phyloP scores from a whole-genome alignment of 108 stramenopile species.

The Nitzschia putrida region DNA sequence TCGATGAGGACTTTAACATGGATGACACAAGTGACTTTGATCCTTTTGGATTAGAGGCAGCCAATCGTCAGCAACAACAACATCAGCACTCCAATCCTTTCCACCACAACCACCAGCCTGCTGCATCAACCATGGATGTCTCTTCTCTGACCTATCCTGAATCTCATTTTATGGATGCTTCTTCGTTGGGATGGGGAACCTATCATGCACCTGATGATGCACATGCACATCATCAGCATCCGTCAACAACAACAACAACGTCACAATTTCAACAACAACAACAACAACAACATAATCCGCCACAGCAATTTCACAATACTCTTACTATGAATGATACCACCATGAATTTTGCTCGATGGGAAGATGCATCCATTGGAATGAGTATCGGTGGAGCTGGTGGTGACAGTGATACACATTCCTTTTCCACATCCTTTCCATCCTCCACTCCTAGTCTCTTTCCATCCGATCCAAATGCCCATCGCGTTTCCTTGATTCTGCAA shows the following conservation, averaged over 20 bases:
- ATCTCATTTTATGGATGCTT: background rate
- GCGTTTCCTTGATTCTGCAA: conserved; percentile 24
- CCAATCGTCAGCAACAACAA: background rate
- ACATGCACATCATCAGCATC: background rate
- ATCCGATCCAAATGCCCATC: background rate
- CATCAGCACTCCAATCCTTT: background rate
- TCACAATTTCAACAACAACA: background rate
- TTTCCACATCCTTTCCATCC: background rate
- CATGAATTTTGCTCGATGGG: background rate
- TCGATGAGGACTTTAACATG: no score
- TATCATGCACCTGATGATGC: background rate
- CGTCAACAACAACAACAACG: background rate
- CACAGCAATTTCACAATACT: background rate
- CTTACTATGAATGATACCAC: background rate
- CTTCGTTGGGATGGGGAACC: no score
- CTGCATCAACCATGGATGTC: background rate
- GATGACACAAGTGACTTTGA: background rate
- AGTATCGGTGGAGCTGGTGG: no score
- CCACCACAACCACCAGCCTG: background rate
- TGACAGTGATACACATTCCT: background rate
- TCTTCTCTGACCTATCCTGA: background rate
- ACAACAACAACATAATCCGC: background rate
- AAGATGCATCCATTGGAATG: background rate
- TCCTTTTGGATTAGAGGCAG: background rate
- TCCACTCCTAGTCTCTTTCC: background rate